phyloP scores from a whole-genome alignment of 805 yeast genomes.

The Kodamaea kaohsiungensis region DNA sequence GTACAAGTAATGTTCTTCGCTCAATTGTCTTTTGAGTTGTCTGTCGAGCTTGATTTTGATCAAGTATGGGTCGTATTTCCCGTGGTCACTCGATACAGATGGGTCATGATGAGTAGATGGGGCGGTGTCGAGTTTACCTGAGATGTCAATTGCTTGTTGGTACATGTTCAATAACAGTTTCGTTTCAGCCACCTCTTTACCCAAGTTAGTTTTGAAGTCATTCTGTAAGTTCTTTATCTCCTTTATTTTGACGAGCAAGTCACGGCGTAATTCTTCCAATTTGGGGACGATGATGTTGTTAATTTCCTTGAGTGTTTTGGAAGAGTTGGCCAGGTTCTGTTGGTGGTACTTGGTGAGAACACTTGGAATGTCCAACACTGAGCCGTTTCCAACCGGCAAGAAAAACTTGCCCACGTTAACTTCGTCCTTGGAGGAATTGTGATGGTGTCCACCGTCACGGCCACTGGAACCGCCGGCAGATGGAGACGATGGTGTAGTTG shows the following conservation, averaged over 20 bases:
- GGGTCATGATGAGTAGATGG: constrained; percentile 11
- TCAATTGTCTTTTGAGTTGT: constrained; percentile 73
- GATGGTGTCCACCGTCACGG: constrained; percentile 12
- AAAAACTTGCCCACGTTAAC: constrained; percentile 53
- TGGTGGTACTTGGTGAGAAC: constrained; percentile 54
- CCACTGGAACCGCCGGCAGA: constrained; percentile 6
- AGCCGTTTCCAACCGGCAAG: constrained; percentile 74
- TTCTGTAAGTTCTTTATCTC: constrained; percentile 81
- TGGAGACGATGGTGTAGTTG: constrained; percentile 8
- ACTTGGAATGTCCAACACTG: constrained; percentile 81
- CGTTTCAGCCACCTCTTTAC: constrained; percentile 52
- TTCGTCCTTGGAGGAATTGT: constrained; percentile 23
- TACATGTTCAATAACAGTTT: constrained; percentile 46
- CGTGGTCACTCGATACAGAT: constrained; percentile 20
- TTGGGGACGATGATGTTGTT: constrained; percentile 52
- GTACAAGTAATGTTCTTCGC: constrained; percentile 82
- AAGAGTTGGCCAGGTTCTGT: constrained; percentile 36
- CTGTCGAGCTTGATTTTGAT: constrained; percentile 70
- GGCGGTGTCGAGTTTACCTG: constrained; percentile 44
- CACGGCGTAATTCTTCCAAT: constrained; percentile 61
- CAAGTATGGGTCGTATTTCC: constrained; percentile 78
- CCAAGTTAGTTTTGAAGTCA: constrained; percentile 79
- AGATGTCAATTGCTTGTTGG: constrained; percentile 61
- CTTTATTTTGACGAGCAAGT: constrained; percentile 78
- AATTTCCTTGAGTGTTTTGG: constrained; percentile 51